Percentiles rank a stretch among this genome's conserved stretches.
Conservation (phyloP, 495 filamentous ascomycete species). For the Lentithecium fluviatile region DNA sequence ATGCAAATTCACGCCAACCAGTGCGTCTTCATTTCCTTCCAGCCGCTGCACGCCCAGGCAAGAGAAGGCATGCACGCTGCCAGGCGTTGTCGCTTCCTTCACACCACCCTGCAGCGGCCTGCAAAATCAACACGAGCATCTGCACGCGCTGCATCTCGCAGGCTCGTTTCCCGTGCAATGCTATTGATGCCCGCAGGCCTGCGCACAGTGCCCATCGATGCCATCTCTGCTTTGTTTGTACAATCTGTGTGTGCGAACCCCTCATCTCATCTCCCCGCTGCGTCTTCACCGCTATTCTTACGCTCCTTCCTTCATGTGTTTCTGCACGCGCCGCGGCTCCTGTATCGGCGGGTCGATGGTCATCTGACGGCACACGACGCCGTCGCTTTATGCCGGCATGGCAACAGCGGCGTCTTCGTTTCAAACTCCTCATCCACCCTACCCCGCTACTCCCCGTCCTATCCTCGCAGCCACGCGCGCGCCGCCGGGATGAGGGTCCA, state of each 20-base stretch:
- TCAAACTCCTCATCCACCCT: neutral
- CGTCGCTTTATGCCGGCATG: neutral
- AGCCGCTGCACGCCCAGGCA: slow-evolving; percentile 5
- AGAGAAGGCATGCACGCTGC: neutral
- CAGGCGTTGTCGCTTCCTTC: neutral
- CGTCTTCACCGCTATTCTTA: slow-evolving; percentile 9
- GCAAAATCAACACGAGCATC: neutral
- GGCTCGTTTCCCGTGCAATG: neutral
- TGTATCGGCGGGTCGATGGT: slow-evolving; percentile 4
- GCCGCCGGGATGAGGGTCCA: neutral
- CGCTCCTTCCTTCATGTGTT: neutral
- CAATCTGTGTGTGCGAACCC: no score
- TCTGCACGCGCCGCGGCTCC: slow-evolving; percentile 1
- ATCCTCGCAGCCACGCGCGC: slow-evolving; percentile 14
- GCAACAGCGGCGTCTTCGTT: neutral
- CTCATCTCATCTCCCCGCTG: neutral
- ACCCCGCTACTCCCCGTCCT: neutral
- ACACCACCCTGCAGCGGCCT: neutral
- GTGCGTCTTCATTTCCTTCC: neutral
- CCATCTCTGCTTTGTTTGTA: neutral
- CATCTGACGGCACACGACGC: slow-evolving; percentile 3
- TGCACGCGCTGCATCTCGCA: neutral
- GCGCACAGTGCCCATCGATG: neutral
- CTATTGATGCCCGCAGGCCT: neutral
- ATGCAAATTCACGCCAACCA: neutral